A percentile compares a stretch with the other conserved stretches of the same genome.
Evolutionary conservation across 306 rosid species (phyloP).

Genomic region (Abrus pulchellus): DNA sequence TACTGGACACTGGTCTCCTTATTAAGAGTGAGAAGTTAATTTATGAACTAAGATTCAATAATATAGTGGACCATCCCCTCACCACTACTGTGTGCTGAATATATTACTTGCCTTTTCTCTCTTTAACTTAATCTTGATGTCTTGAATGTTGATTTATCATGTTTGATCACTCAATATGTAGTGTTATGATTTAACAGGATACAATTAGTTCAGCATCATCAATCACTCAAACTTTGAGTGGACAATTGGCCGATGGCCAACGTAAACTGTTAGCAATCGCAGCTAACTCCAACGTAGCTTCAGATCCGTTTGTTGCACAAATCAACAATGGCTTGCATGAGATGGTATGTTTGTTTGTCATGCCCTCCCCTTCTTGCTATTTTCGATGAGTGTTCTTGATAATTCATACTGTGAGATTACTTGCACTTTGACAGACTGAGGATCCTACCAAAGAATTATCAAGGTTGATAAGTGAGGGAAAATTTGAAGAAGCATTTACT

Average conservation of each 20-base stretch:
- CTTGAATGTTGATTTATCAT: slow-evolving; percentile 26
- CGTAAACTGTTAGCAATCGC: slow-evolving; percentile 65
- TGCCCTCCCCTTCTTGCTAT: slow-evolving; percentile 28
- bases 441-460: slow-evolving; percentile 78
- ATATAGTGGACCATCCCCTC: neutral
- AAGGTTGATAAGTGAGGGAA: slow-evolving; percentile 66
- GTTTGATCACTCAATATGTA: slow-evolving; percentile 36
- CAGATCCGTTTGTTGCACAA: slow-evolving; percentile 61
- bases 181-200: slow-evolving; percentile 59
- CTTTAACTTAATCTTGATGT: slow-evolving; percentile 27
- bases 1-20: slow-evolving; percentile 16
- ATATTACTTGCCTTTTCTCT: neutral
- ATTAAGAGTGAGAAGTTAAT: slow-evolving; percentile 10
- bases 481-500: slow-evolving; percentile 76
- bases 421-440: slow-evolving; percentile 56
- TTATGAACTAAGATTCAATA: neutral
- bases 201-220: slow-evolving; percentile 77
- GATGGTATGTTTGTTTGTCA: slow-evolving; percentile 55
- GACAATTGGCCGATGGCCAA: slow-evolving; percentile 74
- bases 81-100: slow-evolving; percentile 2
- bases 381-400: slow-evolving; percentile 27
- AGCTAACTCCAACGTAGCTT: slow-evolving; percentile 57
- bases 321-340: slow-evolving; percentile 70
- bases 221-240: slow-evolving; percentile 70
- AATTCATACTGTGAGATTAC: slow-evolving; percentile 28